phyloP scores from a whole-genome alignment of 441 rosid genomes.

The Croton laevigatus region DNA sequence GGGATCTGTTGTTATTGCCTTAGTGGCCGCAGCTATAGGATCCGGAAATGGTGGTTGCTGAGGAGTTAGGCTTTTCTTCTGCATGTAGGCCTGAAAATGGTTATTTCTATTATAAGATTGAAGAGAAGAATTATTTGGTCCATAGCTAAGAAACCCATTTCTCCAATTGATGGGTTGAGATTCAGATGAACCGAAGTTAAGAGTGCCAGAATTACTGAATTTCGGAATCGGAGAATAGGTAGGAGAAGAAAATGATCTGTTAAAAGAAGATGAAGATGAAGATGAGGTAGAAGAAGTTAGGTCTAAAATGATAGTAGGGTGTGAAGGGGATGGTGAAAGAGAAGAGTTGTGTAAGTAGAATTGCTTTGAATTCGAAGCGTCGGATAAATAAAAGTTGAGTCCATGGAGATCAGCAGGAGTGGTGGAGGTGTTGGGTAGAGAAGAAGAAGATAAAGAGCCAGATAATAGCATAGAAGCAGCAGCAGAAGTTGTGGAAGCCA shows the following conservation, averaged over 20 bases:
- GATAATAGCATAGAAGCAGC: conserved; percentile 83
- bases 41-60: conserved; percentile 38
- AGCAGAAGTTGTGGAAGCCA: conserved; percentile 92
- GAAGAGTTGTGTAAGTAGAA: conserved; percentile 47
- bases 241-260: conserved; percentile 31
- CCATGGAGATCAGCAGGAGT: conserved; percentile 46
- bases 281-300: conserved; percentile 46
- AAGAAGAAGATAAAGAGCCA: conserved; percentile 42
- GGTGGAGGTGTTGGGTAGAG: conserved; percentile 20
- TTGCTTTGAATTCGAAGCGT: conserved; percentile 41
- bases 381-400: conserved; percentile 54
- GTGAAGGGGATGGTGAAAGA: conserved; percentile 41
- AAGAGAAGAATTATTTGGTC: conserved; percentile 11
- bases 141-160: conserved; percentile 33
- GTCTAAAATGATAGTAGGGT: conserved; percentile 64
- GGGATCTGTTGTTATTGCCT: conserved; percentile 76
- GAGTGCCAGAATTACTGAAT: conserved; percentile 39
- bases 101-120: conserved; percentile 36
- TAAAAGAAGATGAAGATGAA: conserved; percentile 39
- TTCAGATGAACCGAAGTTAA: conserved; percentile 49
- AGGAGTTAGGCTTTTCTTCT: conserved; percentile 30
- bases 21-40: conserved; percentile 57
- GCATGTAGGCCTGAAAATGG: conserved; percentile 38
- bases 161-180: conserved; percentile 40
- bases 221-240: conserved; percentile 27